Percentiles rank a stretch among this genome's conserved stretches.
These are phyloP conservation scores for Tulasnella calospora DNA, from an alignment of 768 basidiomycete species.

Conservation along the genomic window DNA sequence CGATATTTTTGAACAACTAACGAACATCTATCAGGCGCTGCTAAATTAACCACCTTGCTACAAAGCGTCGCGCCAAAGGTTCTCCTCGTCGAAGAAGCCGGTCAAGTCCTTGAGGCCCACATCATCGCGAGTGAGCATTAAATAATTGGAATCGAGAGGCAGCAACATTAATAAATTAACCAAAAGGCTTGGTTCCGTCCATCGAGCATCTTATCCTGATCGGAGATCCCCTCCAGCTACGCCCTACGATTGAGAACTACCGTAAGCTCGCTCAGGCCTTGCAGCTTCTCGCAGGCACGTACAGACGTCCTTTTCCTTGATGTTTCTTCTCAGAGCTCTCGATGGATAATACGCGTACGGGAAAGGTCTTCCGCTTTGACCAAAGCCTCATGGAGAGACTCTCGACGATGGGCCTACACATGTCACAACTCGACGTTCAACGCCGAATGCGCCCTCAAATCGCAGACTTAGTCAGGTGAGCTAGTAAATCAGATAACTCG, in stretches of 20 bases:
- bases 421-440: conserved; percentile 69
- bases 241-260: conserved; percentile 56
- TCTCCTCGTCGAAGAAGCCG: conserved; percentile 63
- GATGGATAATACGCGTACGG: conserved; percentile 58
- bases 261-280: not conserved
- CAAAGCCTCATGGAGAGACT: conserved; percentile 74
- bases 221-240: conserved; percentile 73
- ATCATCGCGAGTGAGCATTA: conserved; percentile 42
- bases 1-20: not conserved
- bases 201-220: conserved; percentile 72
- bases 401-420: conserved; percentile 49
- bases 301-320: not conserved
- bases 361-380: conserved; percentile 59
- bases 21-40: conserved; percentile 48
- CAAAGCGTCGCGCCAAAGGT: conserved; percentile 58
- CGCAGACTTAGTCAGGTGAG: conserved; percentile 54
- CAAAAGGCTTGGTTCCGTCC: conserved; percentile 49
- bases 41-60: conserved; percentile 56
- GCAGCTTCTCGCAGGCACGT: too few relatives aligned
- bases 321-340: conserved; percentile 50
- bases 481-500: not conserved
- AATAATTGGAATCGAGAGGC: too few relatives aligned
- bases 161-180: not conserved
- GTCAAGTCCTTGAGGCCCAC: conserved; percentile 38
- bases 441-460: conserved; percentile 71